Percentiles rank a stretch among this genome's conserved stretches.
These are phyloP conservation scores for Arthrobotrys conoides DNA, from an alignment of 2,329 filamentous ascomycete species.

Conservation along the genomic window DNA sequence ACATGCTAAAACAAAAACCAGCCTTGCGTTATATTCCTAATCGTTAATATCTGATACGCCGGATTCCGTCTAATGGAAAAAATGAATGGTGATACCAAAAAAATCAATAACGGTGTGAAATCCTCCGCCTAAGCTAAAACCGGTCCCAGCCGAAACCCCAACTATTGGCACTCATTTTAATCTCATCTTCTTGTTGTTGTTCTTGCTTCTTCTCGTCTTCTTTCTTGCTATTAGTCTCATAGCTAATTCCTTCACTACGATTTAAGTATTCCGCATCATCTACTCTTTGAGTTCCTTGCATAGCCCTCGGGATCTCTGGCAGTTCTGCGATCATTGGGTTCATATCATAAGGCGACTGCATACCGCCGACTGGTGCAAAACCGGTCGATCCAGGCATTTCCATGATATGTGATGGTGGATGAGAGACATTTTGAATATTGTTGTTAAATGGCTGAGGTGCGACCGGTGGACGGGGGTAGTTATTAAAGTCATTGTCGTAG, in stretches of 20 bases:
- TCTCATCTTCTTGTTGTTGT: constrained; percentile 1
- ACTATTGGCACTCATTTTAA: constrained; percentile 49
- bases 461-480: constrained; percentile 9
- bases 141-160: constrained; percentile 57
- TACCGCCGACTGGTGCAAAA: constrained; percentile 7
- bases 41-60: constrained; percentile 17
- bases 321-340: constrained; percentile 51
- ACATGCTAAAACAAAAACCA: not conserved
- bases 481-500: not conserved
- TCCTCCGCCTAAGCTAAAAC: constrained; percentile 11
- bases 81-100: not conserved
- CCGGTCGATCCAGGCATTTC: constrained; percentile 52
- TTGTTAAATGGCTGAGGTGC: constrained; percentile 2
- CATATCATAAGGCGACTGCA: constrained; percentile 44
- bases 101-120: not conserved
- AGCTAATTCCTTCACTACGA: constrained; percentile 32
- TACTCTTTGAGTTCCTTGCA: not conserved
- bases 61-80: not conserved
- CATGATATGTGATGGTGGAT: constrained; percentile 20
- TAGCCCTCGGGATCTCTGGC: constrained; percentile 33
- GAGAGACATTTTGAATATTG: not conserved
- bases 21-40: not conserved
- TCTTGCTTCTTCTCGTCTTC: not conserved
- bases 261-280: constrained; percentile 34
- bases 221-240: not conserved